phyloP scores from a whole-genome alignment of 2,329 filamentous ascomycete genomes.

The Neospermospora avenae region DNA sequence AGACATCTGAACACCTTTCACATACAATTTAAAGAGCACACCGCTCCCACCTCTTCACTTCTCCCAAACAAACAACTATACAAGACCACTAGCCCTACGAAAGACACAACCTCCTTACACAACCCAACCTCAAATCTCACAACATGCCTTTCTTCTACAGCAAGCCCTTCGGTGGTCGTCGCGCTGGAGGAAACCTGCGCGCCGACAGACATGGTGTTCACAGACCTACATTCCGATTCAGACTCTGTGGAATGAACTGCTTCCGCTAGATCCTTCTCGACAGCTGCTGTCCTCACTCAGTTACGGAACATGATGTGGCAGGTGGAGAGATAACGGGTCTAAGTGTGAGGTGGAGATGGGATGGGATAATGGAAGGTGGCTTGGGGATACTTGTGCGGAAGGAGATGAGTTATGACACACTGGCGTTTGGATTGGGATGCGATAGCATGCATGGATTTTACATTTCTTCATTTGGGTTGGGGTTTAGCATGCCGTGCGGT shows the following conservation, averaged over 20 bases:
- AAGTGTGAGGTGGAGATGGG: neutral
- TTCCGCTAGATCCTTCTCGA: neutral
- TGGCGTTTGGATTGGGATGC: neutral
- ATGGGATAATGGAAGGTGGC: neutral
- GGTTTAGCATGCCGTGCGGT: too few species aligned
- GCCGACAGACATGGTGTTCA: constrained; percentile 50
- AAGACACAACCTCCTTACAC: neutral
- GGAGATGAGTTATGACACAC: neutral
- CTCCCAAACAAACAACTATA: too few species aligned
- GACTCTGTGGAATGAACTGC: constrained; percentile 49
- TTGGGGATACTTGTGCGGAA: neutral
- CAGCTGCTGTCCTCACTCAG: neutral
- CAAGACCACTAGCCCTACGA: neutral
- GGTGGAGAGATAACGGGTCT: neutral
- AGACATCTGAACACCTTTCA: too few species aligned
- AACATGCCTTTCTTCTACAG: constrained; percentile 38
- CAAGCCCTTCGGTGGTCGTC: constrained; percentile 37
- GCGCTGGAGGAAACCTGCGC: constrained; percentile 45
- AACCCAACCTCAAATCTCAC: neutral
- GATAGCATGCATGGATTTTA: neutral
- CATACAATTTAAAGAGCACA: too few species aligned
- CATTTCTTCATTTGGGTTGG: neutral
- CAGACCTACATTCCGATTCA: constrained; percentile 49
- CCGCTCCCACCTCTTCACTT: too few species aligned
- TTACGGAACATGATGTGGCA: too few species aligned